Percentiles rank a stretch among this genome's conserved stretches.
Conservation (phyloP, 139 green algal genomes). For the Micractinium sp. region DNA sequence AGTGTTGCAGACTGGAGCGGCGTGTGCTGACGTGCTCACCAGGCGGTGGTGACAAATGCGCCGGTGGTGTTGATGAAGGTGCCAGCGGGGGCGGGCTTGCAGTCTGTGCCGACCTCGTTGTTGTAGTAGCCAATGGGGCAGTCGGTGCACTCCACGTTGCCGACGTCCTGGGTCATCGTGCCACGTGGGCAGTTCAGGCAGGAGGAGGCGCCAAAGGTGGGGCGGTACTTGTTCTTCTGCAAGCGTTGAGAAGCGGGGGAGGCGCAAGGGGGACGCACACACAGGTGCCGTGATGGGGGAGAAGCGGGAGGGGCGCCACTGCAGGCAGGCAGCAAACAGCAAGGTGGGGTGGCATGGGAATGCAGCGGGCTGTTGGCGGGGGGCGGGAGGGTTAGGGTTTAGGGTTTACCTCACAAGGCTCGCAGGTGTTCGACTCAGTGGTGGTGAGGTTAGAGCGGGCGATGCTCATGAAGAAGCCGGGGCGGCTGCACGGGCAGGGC, state of each 20-base stretch:
- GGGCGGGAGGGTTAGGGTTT: too few relatives aligned
- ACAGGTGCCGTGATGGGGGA: not conserved
- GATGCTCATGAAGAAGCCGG: too few relatives aligned
- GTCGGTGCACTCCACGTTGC: not conserved
- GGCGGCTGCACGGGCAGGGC: too few relatives aligned
- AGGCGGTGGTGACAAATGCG: not conserved
- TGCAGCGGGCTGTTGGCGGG: too few relatives aligned
- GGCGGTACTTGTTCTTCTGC: not conserved
- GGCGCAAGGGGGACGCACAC: too few relatives aligned
- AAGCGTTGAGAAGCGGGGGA: not conserved
- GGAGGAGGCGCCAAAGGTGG: not conserved
- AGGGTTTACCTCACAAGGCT: too few relatives aligned
- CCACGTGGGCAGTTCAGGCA: not conserved
- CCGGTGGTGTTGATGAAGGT: slow-evolving; percentile 2
- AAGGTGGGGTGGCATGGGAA: too few relatives aligned
- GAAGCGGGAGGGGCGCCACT: not conserved
- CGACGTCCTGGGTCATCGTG: not conserved
- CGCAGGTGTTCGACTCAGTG: too few relatives aligned
- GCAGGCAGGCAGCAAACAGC: too few relatives aligned
- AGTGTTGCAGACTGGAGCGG: not conserved
- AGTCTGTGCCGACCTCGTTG: not conserved
- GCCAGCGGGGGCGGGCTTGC: not conserved
- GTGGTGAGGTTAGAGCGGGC: too few relatives aligned
- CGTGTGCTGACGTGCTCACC: not conserved
- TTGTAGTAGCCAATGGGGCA: not conserved